Evolutionary conservation across 805 yeast genomes (phyloP).

Genomic region (Candida verbasci): DNA sequence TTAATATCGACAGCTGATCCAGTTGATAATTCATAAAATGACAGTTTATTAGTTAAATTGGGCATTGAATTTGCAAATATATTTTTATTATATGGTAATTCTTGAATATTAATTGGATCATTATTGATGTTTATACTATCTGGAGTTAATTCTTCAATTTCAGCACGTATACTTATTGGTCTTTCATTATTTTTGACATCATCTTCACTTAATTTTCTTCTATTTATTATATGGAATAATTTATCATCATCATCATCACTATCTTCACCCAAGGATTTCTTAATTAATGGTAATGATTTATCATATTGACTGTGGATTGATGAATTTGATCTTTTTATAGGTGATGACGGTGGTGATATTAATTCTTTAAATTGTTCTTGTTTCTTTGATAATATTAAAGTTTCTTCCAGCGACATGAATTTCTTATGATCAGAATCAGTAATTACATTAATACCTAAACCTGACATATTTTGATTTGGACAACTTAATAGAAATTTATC

Average conservation of each 20-base stretch:
- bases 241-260: conserved; percentile 9
- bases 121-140: background rate
- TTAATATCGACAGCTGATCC: conserved; percentile 38
- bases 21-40: conserved; percentile 15
- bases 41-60: conserved; percentile 1
- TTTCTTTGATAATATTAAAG: background rate
- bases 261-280: conserved; percentile 6
- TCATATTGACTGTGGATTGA: conserved; percentile 5
- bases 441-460: conserved; percentile 31
- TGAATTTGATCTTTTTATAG: background rate
- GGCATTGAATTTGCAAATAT: conserved; percentile 7
- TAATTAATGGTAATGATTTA: conserved; percentile 8
- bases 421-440: conserved; percentile 4
- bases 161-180: conserved; percentile 19
- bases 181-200: conserved; percentile 9
- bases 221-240: conserved; percentile 7
- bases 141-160: conserved; percentile 4
- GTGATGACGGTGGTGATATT: background rate
- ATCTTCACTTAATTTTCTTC: conserved; percentile 3
- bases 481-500: conserved; percentile 17
- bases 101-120: conserved; percentile 3
- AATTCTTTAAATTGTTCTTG: background rate
- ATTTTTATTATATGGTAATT: background rate
- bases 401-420: conserved; percentile 3
- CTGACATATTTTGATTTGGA: conserved; percentile 19